Evolutionary conservation across 2,329 filamentous ascomycete species (phyloP), one percentile per base, ranked within the genome.

Genomic region (Aaosphaeria pasadenensis): DNA sequence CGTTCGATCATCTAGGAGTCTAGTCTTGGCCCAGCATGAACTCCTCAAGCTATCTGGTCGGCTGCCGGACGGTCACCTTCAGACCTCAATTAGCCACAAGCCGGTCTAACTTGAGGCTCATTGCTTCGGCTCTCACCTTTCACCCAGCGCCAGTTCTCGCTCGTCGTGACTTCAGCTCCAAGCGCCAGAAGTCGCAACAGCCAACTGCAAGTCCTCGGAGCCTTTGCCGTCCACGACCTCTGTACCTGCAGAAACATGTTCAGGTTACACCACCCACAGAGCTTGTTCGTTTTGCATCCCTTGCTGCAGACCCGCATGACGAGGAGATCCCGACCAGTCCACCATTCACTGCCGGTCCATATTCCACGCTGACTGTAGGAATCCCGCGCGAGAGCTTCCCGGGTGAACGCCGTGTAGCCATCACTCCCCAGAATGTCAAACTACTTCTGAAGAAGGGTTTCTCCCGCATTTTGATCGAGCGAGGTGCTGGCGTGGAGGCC

Each of bases 361-460:
- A 91, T 68, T 74, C 80, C 17, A 76, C 85, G 40, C 79, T 95
- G 47, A 87, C 84, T 4, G 83, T 96, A 42, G 90, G 90, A 49
- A 82, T 94, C 4, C 89, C 89, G 11, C 83, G 81, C 49, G 91
- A 96, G 70, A 86, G 82, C n/a, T 90, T 81, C 60, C 81, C 84
- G 1, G 83, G 85, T 49, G 91, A 96, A 73, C 84, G 87, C 39
- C 87, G 91, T 44, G 90, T 95, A 11, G 89, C 91, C 30, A 79
- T 95, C 47, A 92, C 89, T 0, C 91, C 91, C 1, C 83, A 88
- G 54, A 95, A 95, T 73, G 88, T 91, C 11, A 81, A 85, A 2
- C 74, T 95, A 1, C 74, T 96, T 1, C 81, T 91, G 53, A 95
- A 95, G 69, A 95, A 95, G 69, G 91, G 90, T 32, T 94, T 90